phyloP scores from a whole-genome alignment of 495 filamentous ascomycete genomes.

The Penicillium simplicissimum region DNA sequence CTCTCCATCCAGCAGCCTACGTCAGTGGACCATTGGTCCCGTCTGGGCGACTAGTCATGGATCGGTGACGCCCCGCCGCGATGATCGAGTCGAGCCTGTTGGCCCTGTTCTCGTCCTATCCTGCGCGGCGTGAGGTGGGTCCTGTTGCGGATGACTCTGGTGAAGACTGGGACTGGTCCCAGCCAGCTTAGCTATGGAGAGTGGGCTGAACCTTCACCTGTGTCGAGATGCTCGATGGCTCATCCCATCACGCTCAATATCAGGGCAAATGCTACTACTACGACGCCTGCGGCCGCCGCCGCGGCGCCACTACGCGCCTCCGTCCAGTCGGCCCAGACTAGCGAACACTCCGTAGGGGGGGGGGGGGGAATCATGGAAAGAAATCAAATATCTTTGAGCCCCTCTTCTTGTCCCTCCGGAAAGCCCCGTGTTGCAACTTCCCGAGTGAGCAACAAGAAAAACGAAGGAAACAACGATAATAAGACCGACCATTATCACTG shows the following conservation, averaged over 20 bases:
- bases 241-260: neutral
- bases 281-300: neutral
- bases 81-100: slow-evolving; percentile 35
- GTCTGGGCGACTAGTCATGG: slow-evolving; percentile 27
- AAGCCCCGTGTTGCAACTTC: neutral
- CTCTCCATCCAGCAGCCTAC: slow-evolving; percentile 21
- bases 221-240: neutral
- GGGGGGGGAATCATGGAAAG: neutral
- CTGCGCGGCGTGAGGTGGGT: slow-evolving; percentile 5
- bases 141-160: slow-evolving; percentile 4
- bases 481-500: slow-evolving; percentile 2
- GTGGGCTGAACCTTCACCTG: slow-evolving; percentile 18
- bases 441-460: neutral
- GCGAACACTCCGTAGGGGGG: neutral
- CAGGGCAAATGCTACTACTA: neutral
- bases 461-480: neutral
- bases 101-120: no score
- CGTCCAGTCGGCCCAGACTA: neutral
- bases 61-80: slow-evolving; percentile 34
- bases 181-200: slow-evolving; percentile 2
- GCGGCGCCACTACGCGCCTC: neutral
- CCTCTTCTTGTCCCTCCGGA: neutral
- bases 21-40: slow-evolving; percentile 28
- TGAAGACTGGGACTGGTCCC: neutral
- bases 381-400: neutral